Percentiles rank a stretch among this genome's conserved stretches.
These are phyloP conservation scores for Gastrolobium bilobum DNA, from an alignment of 306 rosid genomes.

Conservation along the genomic window DNA sequence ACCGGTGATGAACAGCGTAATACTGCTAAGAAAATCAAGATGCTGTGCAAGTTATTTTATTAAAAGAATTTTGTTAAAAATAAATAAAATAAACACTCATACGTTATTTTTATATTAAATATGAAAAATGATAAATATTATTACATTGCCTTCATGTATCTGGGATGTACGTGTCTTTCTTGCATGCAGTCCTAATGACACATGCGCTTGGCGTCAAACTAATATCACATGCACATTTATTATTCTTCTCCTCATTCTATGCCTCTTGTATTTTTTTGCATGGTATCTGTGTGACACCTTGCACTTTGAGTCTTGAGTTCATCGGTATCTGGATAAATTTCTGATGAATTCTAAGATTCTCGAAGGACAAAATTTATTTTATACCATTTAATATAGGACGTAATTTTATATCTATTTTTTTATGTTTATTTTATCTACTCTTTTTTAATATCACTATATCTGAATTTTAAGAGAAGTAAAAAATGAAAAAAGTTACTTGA, in stretches of 20 bases:
- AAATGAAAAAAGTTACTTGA: too few species aligned
- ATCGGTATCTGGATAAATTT: neutral
- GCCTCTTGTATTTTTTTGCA: slow-evolving; percentile 39
- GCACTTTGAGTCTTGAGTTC: neutral
- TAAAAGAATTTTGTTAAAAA: neutral
- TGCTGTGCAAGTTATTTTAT: neutral
- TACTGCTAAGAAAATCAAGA: too few species aligned
- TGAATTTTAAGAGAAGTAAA: too few species aligned
- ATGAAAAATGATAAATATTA: neutral
- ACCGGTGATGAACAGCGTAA: too few species aligned
- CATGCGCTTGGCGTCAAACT: slow-evolving; percentile 18
- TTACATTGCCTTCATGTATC: neutral
- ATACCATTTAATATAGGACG: too few species aligned
- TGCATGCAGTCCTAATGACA: slow-evolving; percentile 39
- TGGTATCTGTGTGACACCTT: slow-evolving; percentile 41
- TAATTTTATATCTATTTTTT: too few species aligned
- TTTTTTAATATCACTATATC: too few species aligned
- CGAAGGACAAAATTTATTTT: too few species aligned
- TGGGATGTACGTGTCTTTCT: slow-evolving; percentile 10
- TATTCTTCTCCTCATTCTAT: neutral
- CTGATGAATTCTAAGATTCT: neutral
- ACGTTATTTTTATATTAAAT: neutral
- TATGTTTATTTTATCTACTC: too few species aligned
- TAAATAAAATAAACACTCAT: neutral
- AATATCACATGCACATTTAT: slow-evolving; percentile 19